Evolutionary conservation across 1,284 basidiomycete species (phyloP), one percentile per base, ranked within the genome.

Genomic region (Lentinus polychrous): DNA sequence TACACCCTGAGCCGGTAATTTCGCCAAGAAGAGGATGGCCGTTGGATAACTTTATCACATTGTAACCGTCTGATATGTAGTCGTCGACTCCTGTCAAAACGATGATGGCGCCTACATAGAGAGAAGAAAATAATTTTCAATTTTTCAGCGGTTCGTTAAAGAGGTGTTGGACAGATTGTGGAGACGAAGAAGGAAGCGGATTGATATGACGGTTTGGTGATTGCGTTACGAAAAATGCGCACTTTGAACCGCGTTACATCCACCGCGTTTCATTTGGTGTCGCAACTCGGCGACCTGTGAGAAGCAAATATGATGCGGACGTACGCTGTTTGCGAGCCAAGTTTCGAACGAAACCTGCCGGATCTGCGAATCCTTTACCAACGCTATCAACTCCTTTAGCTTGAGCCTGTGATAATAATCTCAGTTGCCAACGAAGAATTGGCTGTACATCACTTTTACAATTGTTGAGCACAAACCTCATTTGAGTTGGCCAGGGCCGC

Each of bases 1-100:
- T 83, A 62, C 94, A 98, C 1, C 94, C 94, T 18, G 86, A 88
- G 0, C 93, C 94, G 0, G 94, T 96, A 53, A 96, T 92, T 32
- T 78, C 71, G 0, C 83, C 85, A 5, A 96, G 78, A 11, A 89
- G 69, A 10, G 75, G 68, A 57, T 91, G 76, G 0, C 95, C 94
- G 59, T 97, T 97, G 0, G 72, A 69, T 4, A 91, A 69, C 20
- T 76, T 73, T 23, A 92, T 72, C 2, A 90, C 83, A 3, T 68
- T 72, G 3, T 69, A 59, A 1, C 94, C 94, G 61, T 97, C 90
- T 0, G 91, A 92, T 41, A 98, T 71, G 65, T 90, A 97, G 66
- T 98, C 94, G 1, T 67, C 74, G 36, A 77, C 72, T 1, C 95
- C 95, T 0, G 92, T 94, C 55, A 97, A 74, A 12, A 87, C 85